Base-by-base conservation (phyloP, 148 eudicot species). In the Tetragonia tetragonoides region DNA sequence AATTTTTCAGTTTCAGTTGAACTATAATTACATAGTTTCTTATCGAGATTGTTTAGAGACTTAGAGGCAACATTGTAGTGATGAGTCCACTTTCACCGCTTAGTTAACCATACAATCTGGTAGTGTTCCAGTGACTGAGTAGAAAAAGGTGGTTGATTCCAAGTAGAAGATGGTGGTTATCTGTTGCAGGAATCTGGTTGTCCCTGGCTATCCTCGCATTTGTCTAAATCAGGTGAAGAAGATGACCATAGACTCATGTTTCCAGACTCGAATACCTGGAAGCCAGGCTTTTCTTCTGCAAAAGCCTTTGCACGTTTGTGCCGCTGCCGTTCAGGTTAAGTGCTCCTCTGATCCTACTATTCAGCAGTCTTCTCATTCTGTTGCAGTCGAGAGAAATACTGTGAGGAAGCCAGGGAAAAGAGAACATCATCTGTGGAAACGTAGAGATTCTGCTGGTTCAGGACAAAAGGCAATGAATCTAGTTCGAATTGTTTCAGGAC, bases 381-480 rank as follows among this genome's bases (percentile, higher is more conserved):
- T 70, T 75, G 75, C 82, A 66, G 76, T 49, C 69, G 85, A 86
- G 84, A 91, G 90, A 81, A 88, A 79, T 78, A 24, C 51, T 21
- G 42, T 72, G 12, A 85, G 82, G 86, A 92, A 87, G 72, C 74
- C 85, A n/a, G 90, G 91, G 61, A 92, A 88, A 78, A 87, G 76
- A 84, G 93, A 95, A 77, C 99, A 92, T 81, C 99, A 95, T 79
- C 77, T 92, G 70, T 95, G 99, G 99, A 85, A 75, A 70, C 87
- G 86, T 77, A 91, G 88, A 87, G 97, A 95, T 75, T 85, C 97
- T 70, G 79, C 89, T 56, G 88, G 87, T n/a, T 92, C 99, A 56
- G 99, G 99, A 47, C 91, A 89, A 70, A 91, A 95, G 84, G 97
- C 99, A 57, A 87, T 92, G 69, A 87, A 91, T 85, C 91, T 91